A percentile compares a stretch with the other conserved stretches of the same genome.
Evolutionary conservation across 768 basidiomycete species (phyloP).

Genomic region (Macrolepiota fuliginosa): DNA sequence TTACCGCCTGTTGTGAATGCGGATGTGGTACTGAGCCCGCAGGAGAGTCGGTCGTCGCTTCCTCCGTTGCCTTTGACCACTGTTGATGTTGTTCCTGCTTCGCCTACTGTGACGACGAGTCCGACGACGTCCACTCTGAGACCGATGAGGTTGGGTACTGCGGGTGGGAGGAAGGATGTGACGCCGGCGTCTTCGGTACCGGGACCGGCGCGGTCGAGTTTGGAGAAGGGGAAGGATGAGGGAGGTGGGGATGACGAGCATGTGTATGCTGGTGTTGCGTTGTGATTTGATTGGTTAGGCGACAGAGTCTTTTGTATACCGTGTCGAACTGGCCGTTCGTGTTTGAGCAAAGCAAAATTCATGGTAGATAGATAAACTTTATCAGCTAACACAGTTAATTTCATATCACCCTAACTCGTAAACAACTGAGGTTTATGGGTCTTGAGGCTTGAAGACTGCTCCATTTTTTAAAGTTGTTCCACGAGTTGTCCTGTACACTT

Average conservation of each 20-base stretch:
- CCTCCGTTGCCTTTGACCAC: background rate
- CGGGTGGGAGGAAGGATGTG: background rate
- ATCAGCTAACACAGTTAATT: too few species aligned
- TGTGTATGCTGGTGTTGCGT: conserved; percentile 4
- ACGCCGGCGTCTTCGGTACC: background rate
- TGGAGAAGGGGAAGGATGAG: background rate
- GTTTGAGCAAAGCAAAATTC: too few species aligned
- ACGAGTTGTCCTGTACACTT: too few species aligned
- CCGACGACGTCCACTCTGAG: background rate
- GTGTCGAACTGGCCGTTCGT: too few species aligned
- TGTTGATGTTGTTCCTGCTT: background rate
- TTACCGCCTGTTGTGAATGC: background rate
- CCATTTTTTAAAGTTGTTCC: too few species aligned
- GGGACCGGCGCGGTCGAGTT: background rate
- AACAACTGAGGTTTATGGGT: too few species aligned
- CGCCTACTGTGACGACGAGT: background rate
- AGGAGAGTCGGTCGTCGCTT: background rate
- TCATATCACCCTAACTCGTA: too few species aligned
- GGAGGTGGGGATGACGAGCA: background rate
- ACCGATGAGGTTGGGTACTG: background rate
- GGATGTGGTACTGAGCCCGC: background rate
- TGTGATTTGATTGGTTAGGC: background rate
- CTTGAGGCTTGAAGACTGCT: too few species aligned
- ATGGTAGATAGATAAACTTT: too few species aligned
- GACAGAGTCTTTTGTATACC: too few species aligned